A percentile compares a stretch with the other conserved stretches of the same genome.
Evolutionary conservation across 2,329 filamentous ascomycete genomes (phyloP).

Genomic region (Pyrenophora tritici-repentis): DNA sequence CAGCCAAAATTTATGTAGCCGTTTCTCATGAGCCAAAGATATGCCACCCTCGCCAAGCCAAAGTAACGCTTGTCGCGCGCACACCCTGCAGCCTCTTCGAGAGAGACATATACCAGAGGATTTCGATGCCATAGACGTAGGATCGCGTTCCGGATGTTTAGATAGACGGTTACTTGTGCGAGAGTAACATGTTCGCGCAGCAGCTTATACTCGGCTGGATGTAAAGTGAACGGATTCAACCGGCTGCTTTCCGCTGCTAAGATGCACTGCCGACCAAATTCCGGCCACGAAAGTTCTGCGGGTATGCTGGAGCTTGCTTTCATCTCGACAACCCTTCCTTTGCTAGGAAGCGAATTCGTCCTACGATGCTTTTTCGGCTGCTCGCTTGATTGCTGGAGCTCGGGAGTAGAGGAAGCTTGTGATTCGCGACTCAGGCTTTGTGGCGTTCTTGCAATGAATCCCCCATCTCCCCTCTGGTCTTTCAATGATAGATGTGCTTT

Average conservation of each 20-base stretch:
- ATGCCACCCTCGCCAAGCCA: slow-evolving; percentile 82
- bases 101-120: slow-evolving; percentile 78
- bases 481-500: slow-evolving; percentile 18
- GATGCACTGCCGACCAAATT: slow-evolving; percentile 92
- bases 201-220: slow-evolving; percentile 80
- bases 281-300: slow-evolving; percentile 68
- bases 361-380: slow-evolving; percentile 23
- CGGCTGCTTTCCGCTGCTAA: slow-evolving; percentile 86
- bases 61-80: slow-evolving; percentile 88
- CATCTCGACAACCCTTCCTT: slow-evolving; percentile 33
- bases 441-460: slow-evolving; percentile 30
- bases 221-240: slow-evolving; percentile 85
- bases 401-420: slow-evolving; percentile 41
- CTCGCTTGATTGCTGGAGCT: slow-evolving; percentile 33
- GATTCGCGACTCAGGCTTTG: slow-evolving; percentile 28
- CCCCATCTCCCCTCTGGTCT: slow-evolving; percentile 16
- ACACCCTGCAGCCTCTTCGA: slow-evolving; percentile 87
- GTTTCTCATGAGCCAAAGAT: slow-evolving; percentile 86
- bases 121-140: slow-evolving; percentile 87
- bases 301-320: slow-evolving; percentile 82
- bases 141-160: slow-evolving; percentile 95
- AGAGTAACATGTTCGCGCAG: slow-evolving; percentile 82
- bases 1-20: slow-evolving; percentile 98
- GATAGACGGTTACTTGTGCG: slow-evolving; percentile 88
- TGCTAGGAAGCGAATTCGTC: slow-evolving; percentile 24